Evolutionary conservation across 495 filamentous ascomycete species (phyloP).

Genomic region (Friedmanniomyces endolithicus): DNA sequence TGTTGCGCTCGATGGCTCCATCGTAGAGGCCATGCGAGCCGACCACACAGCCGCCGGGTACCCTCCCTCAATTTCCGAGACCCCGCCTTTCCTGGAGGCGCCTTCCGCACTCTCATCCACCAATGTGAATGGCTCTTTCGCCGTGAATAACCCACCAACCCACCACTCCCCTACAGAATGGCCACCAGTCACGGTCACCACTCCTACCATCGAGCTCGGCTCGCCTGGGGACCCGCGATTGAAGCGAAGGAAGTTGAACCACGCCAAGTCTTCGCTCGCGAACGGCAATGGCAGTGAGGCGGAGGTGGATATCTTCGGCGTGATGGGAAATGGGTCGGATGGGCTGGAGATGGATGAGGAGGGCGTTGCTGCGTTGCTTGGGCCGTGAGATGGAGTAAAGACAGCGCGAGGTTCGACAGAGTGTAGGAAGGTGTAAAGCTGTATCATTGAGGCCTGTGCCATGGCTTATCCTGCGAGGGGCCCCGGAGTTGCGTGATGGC

Average conservation of each 20-base stretch:
- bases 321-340: not conserved
- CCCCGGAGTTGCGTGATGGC: too few species aligned
- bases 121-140: not conserved
- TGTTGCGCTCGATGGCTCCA: not conserved
- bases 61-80: too few species aligned
- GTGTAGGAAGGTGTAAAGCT: too few species aligned
- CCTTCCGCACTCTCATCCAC: too few species aligned
- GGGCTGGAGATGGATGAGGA: conserved; percentile 18
- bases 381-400: too few species aligned
- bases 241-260: conserved; percentile 55
- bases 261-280: not conserved
- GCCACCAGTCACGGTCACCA: not conserved
- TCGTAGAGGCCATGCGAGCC: not conserved
- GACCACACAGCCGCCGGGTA: not conserved
- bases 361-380: conserved; percentile 15
- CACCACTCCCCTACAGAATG: conserved; percentile 8
- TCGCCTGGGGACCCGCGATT: conserved; percentile 14
- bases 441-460: too few species aligned
- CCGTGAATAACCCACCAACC: not conserved
- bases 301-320: conserved; percentile 7
- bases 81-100: too few species aligned
- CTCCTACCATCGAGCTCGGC: not conserved
- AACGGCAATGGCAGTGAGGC: not conserved
- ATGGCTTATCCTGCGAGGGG: too few species aligned
- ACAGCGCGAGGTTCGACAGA: too few species aligned